Base-by-base conservation (phyloP, 75 land plant species). In the Picea sitchensis region DNA sequence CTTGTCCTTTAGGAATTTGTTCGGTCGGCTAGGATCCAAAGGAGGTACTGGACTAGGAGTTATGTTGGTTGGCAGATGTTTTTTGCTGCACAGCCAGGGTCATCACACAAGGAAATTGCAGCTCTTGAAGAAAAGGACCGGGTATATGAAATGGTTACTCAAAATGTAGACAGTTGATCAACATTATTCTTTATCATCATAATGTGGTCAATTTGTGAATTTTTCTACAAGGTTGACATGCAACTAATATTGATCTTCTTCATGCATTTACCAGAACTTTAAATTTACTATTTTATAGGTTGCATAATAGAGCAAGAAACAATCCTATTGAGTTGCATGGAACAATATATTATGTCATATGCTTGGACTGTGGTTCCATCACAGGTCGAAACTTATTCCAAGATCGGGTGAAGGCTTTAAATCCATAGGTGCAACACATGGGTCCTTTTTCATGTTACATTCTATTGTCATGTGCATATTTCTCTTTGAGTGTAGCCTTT, bases 11-110 rank as follows among this genome's bases (percentile, higher is more conserved):
- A 95, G 98, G 93, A 96, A 21, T 94, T 96, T 84, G 73, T 96
- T 36, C 87, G 89, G 18, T 94, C 93, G 58, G 81, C 36, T 36
- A 81, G 80, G 73, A 87, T 89, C 17, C 96, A 92, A 14, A 85
- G 90, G 80, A 76, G 97, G 30, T 96, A 96, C 59, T 96, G 98
- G 98, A 94, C 94, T 20, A 86, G 98, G 79, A 94, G 98, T 78
- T 96, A 89, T 85, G 95, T 92, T 82, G 98, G 98, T 58, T 96
- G 98, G 98, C 83, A 87, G 68, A 86, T 90, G 51, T 96, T 96
- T 71, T 86, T 79, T 75, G 79, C 83, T 73, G 90, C 98, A 78
- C 86, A 90, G 71, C 98, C 98, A 77, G 88, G 92, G 47, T 72
- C 95, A 58, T 85, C 89, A 26, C 93, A 96, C 87, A 68, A 44